phyloP scores from a whole-genome alignment of 176 grass and related monocot species.

The Musa troglodytarum region DNA sequence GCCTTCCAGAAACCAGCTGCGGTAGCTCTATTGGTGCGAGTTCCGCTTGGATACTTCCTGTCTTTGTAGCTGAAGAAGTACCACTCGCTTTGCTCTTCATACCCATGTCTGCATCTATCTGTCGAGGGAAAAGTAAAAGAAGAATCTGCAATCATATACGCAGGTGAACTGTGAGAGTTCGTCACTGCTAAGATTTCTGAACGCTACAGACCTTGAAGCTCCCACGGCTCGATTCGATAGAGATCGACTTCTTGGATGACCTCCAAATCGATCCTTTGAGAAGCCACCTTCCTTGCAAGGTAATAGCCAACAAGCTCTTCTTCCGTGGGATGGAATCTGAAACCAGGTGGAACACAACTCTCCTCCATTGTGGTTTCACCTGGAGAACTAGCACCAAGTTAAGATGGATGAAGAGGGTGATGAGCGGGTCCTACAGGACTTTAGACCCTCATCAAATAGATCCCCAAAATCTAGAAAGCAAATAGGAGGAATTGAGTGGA shows the following conservation, averaged over 20 bases:
- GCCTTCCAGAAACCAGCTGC: slow-evolving; percentile 89
- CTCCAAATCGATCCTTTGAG: slow-evolving; percentile 44
- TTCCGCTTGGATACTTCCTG: slow-evolving; percentile 89
- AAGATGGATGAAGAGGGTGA: slow-evolving; percentile 12
- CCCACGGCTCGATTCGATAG: slow-evolving; percentile 72
- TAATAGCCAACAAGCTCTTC: slow-evolving; percentile 93
- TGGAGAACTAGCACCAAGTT: slow-evolving; percentile 16
- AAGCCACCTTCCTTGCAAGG: slow-evolving; percentile 57
- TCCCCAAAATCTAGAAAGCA: slow-evolving; percentile 20
- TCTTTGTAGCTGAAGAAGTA: slow-evolving; percentile 99
- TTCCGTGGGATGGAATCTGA: slow-evolving; percentile 92
- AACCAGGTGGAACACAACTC: slow-evolving; percentile 64
- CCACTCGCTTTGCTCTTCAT: slow-evolving; percentile 62
- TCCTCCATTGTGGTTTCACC: slow-evolving; percentile 27
- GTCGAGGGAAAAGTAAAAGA: not conserved
- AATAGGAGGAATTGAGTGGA: not conserved
- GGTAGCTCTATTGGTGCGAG: slow-evolving; percentile 70
- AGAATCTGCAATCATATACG: not conserved
- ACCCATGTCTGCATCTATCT: slow-evolving; percentile 51
- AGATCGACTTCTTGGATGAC: slow-evolving; percentile 84
- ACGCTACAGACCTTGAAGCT: slow-evolving; percentile 49
- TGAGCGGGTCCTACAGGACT: slow-evolving; percentile 23
- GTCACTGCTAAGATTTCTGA: too few relatives aligned
- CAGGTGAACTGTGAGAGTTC: too few relatives aligned
- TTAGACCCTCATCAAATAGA: slow-evolving; percentile 31